Percentiles rank a stretch among this genome's conserved stretches.
Evolutionary conservation across 306 rosid species (phyloP).

Genomic region (Pterocarpus santalinus): DNA sequence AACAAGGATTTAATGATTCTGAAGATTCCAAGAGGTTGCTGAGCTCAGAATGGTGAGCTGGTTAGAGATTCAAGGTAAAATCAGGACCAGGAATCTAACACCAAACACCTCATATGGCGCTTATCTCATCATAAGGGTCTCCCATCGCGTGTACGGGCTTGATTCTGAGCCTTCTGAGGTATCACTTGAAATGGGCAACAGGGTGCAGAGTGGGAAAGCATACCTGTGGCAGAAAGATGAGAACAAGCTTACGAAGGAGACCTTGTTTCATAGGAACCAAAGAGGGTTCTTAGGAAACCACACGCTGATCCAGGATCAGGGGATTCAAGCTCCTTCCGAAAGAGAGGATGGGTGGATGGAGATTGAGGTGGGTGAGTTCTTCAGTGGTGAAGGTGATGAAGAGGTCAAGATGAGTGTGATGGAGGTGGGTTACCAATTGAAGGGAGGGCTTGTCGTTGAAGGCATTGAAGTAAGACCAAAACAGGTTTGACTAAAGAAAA

Average conservation of each 20-base stretch:
- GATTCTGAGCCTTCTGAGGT: conserved; percentile 49
- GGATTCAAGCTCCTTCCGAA: background rate
- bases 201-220: conserved; percentile 43
- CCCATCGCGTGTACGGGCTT: conserved; percentile 65
- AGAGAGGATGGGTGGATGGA: conserved; percentile 81
- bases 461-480: conserved; percentile 71
- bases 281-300: conserved; percentile 24
- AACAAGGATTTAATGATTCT: background rate
- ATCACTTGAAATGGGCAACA: conserved; percentile 42
- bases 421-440: conserved; percentile 65
- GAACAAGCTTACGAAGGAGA: conserved; percentile 26
- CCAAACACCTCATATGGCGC: conserved; percentile 62
- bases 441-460: conserved; percentile 72
- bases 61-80: conserved; percentile 68
- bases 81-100: conserved; percentile 50
- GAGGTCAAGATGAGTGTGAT: conserved; percentile 62
- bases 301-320: background rate
- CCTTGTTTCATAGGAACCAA: conserved; percentile 32
- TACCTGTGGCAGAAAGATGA: conserved; percentile 39
- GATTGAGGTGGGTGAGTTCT: conserved; percentile 73
- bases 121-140: conserved; percentile 62
- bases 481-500: background rate
- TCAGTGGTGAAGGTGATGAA: conserved; percentile 48
- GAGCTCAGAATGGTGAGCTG: conserved; percentile 65
- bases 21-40: conserved; percentile 64